These are phyloP conservation scores for Leccinellum albellum DNA, from an alignment of 768 basidiomycete genomes.

Conservation along the genomic window DNA sequence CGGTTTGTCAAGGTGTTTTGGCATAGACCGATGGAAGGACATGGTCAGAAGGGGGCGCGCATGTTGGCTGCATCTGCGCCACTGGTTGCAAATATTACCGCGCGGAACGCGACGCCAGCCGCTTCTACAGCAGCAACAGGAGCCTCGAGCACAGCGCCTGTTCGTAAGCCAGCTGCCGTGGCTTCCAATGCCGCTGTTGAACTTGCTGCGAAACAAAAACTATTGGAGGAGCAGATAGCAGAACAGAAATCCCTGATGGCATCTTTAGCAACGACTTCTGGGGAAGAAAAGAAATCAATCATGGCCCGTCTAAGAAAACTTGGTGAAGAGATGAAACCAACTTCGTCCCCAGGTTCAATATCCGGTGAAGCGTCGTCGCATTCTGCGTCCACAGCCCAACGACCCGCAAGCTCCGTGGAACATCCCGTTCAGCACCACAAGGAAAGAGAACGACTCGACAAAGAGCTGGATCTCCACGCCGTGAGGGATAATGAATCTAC, in stretches of 20 bases:
- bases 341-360: constrained; percentile 28
- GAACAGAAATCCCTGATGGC: constrained; percentile 88
- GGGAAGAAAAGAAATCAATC: constrained; percentile 75
- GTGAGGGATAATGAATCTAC: constrained; percentile 47
- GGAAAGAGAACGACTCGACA: constrained; percentile 70
- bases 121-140: constrained; percentile 31
- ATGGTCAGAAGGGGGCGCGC: constrained; percentile 73
- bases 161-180: constrained; percentile 36
- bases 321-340: constrained; percentile 69
- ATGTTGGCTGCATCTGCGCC: constrained; percentile 81
- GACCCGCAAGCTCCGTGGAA: constrained; percentile 25
- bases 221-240: constrained; percentile 76
- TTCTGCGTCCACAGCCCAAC: constrained; percentile 21
- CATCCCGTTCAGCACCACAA: constrained; percentile 45
- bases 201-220: constrained; percentile 70
- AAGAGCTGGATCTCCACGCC: constrained; percentile 70
- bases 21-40: constrained; percentile 91
- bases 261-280: constrained; percentile 55
- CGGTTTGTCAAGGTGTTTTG: constrained; percentile 95
- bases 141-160: constrained; percentile 20
- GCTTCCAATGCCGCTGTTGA: constrained; percentile 40
- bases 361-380: constrained; percentile 30
- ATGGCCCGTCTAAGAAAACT: constrained; percentile 73
- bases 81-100: constrained; percentile 59
- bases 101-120: constrained; percentile 48